phyloP scores from a whole-genome alignment of 352 stramenopile genomes.

The Elongisporangium anandrum region DNA sequence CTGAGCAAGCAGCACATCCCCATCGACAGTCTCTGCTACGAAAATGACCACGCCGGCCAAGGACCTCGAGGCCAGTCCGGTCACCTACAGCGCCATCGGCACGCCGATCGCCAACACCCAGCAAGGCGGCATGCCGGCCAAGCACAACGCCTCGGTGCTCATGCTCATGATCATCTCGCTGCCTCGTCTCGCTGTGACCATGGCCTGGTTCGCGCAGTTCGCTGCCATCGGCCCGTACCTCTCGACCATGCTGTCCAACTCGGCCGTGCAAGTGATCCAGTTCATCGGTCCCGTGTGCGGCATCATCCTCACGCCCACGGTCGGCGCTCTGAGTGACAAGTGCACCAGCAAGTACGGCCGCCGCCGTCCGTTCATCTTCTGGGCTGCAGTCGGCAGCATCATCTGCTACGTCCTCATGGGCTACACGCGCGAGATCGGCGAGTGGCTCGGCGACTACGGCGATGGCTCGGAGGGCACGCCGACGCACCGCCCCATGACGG shows the following conservation, averaged over 20 bases:
- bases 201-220: constrained; percentile 18
- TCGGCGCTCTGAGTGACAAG: constrained; percentile 32
- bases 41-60: no score
- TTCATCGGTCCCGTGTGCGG: no score
- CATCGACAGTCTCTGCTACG: no score
- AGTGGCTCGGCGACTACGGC: constrained; percentile 12
- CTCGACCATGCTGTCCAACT: constrained; percentile 32
- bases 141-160: constrained; percentile 1
- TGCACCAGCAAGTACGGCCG: constrained; percentile 30
- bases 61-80: no score
- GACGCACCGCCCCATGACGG: constrained; percentile 23
- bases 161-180: constrained; percentile 5
- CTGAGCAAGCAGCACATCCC: no score
- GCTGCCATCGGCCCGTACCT: constrained; percentile 39
- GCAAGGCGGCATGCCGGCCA: no score
- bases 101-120: no score
- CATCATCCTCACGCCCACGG: constrained; percentile 16
- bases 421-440: constrained; percentile 23
- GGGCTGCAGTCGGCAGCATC: constrained; percentile 19
- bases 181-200: constrained; percentile 13
- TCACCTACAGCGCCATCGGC: no score
- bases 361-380: constrained; percentile 29
- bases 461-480: constrained; percentile 3
- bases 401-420: no score
- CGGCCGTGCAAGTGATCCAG: constrained; percentile 31